Conservation (phyloP, 2,329 filamentous ascomycete species). For the Parafenestella ontariensis region DNA sequence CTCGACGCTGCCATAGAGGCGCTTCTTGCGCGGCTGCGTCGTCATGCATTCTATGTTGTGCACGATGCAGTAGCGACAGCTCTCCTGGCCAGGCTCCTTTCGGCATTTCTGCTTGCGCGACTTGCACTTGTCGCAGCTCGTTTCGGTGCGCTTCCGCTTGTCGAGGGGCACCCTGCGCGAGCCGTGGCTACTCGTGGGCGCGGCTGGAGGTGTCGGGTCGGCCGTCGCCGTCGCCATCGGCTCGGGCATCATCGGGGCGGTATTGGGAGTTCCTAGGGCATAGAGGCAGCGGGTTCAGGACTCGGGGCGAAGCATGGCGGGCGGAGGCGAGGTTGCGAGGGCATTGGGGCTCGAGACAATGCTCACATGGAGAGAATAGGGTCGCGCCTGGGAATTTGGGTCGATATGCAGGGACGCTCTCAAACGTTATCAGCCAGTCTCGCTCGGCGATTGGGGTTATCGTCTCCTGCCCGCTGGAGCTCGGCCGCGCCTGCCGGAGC, state of each 20-base stretch:
- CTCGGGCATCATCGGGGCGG: constrained; percentile 8
- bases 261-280: background rate
- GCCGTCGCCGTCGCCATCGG: constrained; percentile 12
- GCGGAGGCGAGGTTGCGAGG: background rate
- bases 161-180: constrained; percentile 52
- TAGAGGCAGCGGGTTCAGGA: constrained; percentile 8
- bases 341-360: background rate
- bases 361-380: background rate
- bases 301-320: constrained; percentile 15
- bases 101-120: constrained; percentile 57
- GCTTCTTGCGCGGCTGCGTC: constrained; percentile 55
- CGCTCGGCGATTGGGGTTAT: background rate
- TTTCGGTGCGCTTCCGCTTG: constrained; percentile 55
- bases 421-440: background rate
- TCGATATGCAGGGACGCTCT: too few relatives aligned
- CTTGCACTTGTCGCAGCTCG: constrained; percentile 57
- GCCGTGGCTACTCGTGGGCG: constrained; percentile 22
- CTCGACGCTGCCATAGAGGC: constrained; percentile 54
- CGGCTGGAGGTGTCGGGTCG: background rate
- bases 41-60: constrained; percentile 53
- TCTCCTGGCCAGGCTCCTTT: constrained; percentile 46
- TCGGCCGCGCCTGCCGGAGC: background rate
- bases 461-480: constrained; percentile 2
- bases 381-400: background rate
- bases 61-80: constrained; percentile 53